phyloP scores from a whole-genome alignment of 1,284 basidiomycete genomes.

The Tilletia caries region DNA sequence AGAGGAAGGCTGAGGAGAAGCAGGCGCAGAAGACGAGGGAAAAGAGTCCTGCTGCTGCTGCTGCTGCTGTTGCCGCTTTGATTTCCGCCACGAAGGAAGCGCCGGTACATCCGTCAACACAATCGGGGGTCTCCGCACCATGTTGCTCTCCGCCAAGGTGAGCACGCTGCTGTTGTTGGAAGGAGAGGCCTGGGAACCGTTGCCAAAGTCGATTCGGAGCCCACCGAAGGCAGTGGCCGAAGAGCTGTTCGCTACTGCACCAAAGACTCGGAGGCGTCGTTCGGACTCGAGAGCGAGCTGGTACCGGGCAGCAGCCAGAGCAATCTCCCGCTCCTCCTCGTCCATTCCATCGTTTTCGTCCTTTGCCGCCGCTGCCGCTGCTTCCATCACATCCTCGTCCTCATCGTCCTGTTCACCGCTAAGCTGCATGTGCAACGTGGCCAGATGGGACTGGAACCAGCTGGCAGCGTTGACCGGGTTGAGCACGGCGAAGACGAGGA shows the following conservation, averaged over 20 bases:
- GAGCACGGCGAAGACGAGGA: not conserved
- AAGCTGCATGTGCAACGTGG: not conserved
- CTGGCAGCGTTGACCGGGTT: not conserved
- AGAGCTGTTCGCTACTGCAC: not conserved
- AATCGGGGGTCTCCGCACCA: too few relatives aligned
- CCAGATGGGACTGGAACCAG: not conserved
- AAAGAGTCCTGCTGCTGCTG: too few relatives aligned
- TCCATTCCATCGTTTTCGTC: not conserved
- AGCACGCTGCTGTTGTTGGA: too few relatives aligned
- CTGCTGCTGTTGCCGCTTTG: too few relatives aligned
- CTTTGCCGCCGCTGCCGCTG: not conserved
- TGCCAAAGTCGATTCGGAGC: too few relatives aligned
- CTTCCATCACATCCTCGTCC: not conserved
- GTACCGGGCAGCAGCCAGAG: not conserved
- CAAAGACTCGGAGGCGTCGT: not conserved
- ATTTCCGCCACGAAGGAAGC: too few relatives aligned
- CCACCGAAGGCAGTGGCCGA: not conserved
- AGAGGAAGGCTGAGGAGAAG: too few relatives aligned
- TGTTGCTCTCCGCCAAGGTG: too few relatives aligned
- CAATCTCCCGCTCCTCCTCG: conserved; percentile 1
- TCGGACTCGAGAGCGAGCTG: conserved; percentile 1
- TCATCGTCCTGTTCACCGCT: conserved; percentile 7
- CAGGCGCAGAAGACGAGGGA: too few relatives aligned
- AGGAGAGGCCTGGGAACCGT: too few relatives aligned
- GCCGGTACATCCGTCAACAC: too few relatives aligned